Conservation (phyloP, 345 rosid species). For the Linum trigynum region DNA sequence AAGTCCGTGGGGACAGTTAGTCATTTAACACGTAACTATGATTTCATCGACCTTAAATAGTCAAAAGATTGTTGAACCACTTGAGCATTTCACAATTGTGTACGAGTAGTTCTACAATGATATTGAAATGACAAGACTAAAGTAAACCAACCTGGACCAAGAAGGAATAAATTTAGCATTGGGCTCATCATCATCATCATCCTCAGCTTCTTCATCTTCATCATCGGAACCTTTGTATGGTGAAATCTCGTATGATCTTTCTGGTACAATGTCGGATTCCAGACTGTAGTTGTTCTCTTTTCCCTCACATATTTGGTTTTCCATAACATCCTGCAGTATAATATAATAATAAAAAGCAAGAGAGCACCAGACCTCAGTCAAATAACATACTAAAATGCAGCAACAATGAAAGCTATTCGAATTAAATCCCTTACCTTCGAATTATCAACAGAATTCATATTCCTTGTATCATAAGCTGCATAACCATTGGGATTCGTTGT, state of each 20-base stretch:
- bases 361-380: constrained; percentile 9
- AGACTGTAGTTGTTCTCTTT: constrained; percentile 10
- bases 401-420: neutral
- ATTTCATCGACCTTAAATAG: too few species aligned
- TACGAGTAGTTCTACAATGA: too few species aligned
- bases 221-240: constrained; percentile 87
- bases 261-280: constrained; percentile 19
- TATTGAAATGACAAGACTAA: neutral
- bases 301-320: constrained; percentile 11
- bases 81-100: neutral
- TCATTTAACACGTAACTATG: neutral
- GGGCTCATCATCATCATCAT: constrained; percentile 39
- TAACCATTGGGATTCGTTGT: constrained; percentile 21
- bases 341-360: neutral
- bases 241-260: constrained; percentile 74
- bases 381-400: neutral
- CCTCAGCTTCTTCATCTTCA: constrained; percentile 80
- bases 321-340: constrained; percentile 6
- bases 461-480: constrained; percentile 20
- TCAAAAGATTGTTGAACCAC: neutral
- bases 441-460: constrained; percentile 21
- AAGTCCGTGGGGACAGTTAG: neutral
- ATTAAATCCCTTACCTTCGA: constrained; percentile 39
- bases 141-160: constrained; percentile 67
- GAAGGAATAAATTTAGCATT: constrained; percentile 62